Conservation (phyloP, 768 basidiomycete genomes). For the Tricholoma sp. region DNA sequence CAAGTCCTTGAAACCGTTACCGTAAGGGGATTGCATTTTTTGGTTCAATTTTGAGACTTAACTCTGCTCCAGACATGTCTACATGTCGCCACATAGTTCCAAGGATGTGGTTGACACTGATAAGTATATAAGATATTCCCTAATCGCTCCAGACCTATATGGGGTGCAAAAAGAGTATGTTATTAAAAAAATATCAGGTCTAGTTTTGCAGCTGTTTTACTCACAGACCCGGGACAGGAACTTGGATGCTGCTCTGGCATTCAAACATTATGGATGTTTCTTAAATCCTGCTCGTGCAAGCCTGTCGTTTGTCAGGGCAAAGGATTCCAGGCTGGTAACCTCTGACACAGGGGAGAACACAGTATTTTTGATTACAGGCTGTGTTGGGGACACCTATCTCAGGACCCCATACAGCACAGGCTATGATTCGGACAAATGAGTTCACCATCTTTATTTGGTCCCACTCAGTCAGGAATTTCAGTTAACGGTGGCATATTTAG, state of each 20-base stretch:
- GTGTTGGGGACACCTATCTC: neutral
- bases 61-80: neutral
- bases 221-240: neutral
- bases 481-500: neutral
- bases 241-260: neutral
- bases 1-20: neutral
- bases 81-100: neutral
- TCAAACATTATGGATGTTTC: neutral
- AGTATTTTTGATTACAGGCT: neutral
- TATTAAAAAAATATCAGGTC: neutral
- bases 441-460: neutral
- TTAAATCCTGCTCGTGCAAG: neutral
- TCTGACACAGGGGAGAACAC: neutral
- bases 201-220: neutral
- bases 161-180: neutral
- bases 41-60: neutral
- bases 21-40: neutral
- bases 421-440: neutral
- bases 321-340: neutral
- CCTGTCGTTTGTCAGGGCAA: neutral
- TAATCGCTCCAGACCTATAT: neutral
- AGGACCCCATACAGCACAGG: neutral
- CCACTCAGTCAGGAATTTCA: neutral
- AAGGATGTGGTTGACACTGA: neutral
- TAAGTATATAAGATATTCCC: neutral